Evolutionary conservation across 2,329 filamentous ascomycete species (phyloP).

Genomic region (Stromatinia cepivora): DNA sequence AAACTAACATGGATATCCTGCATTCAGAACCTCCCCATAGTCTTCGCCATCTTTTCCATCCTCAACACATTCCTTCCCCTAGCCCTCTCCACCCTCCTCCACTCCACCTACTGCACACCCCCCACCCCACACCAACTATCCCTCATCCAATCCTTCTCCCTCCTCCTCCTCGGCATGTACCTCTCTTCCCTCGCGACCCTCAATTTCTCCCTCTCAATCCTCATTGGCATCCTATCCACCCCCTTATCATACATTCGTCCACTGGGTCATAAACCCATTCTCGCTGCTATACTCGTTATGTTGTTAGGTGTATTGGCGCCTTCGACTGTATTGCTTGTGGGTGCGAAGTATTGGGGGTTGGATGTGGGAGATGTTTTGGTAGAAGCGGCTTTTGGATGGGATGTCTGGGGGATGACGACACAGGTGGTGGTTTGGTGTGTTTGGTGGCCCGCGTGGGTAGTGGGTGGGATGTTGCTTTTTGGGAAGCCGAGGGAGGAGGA

Average conservation of each 20-base stretch:
- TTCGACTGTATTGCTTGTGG: constrained; percentile 52
- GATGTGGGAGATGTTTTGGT: constrained; percentile 60
- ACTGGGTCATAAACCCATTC: constrained; percentile 44
- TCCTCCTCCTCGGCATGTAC: constrained; percentile 89
- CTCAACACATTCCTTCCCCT: constrained; percentile 58
- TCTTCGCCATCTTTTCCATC: constrained; percentile 59
- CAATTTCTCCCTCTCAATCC: constrained; percentile 88
- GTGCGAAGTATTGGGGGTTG: constrained; percentile 50
- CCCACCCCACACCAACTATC: constrained; percentile 69
- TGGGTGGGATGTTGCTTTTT: constrained; percentile 58
- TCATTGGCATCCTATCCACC: constrained; percentile 75
- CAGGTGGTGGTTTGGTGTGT: constrained; percentile 89
- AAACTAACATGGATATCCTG: constrained; percentile 9
- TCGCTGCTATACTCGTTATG: constrained; percentile 48
- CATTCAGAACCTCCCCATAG: constrained; percentile 55
- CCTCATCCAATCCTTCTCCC: constrained; percentile 84
- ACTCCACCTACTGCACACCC: constrained; percentile 45
- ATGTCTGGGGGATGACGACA: constrained; percentile 86
- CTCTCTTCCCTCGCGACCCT: constrained; percentile 90
- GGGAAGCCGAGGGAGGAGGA: constrained; percentile 40
- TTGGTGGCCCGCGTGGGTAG: constrained; percentile 92
- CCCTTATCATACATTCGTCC: constrained; percentile 76
- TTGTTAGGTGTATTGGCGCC: constrained; percentile 64
- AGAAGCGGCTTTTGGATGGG: constrained; percentile 82
- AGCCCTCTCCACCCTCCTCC: constrained; percentile 56